phyloP scores from a whole-genome alignment of 192 early-diverging fungal genomes.

The Coemansia biformis region DNA sequence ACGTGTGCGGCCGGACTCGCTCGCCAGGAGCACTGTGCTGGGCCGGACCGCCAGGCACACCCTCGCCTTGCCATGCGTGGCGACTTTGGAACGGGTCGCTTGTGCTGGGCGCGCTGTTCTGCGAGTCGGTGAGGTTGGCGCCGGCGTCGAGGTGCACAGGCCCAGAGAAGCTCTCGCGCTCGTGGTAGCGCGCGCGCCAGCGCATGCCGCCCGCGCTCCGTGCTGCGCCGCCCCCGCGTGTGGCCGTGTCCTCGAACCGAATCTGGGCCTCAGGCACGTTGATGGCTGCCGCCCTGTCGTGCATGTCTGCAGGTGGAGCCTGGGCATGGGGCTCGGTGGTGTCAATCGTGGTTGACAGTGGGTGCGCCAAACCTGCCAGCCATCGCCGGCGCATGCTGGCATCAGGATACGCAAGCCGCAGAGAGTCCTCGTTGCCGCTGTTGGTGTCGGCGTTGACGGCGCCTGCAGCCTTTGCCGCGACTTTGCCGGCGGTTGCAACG shows the following conservation, averaged over 20 bases:
- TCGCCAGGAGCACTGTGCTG: too few species aligned
- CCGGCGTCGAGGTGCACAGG: slow-evolving; percentile 39
- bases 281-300: neutral
- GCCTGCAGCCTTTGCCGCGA: too few species aligned
- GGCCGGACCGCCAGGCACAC: too few species aligned
- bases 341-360: slow-evolving; percentile 24
- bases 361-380: slow-evolving; percentile 36
- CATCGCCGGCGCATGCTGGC: slow-evolving; percentile 19
- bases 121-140: slow-evolving; percentile 34
- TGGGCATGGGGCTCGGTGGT: slow-evolving; percentile 1
- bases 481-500: slow-evolving; percentile 9
- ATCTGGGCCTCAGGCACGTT: slow-evolving; percentile 6
- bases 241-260: slow-evolving; percentile 8
- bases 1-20: too few species aligned
- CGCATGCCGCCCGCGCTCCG: slow-evolving; percentile 3
- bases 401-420: slow-evolving; percentile 2
- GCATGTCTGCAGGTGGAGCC: too few species aligned
- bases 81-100: slow-evolving; percentile 28
- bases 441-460: too few species aligned
- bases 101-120: slow-evolving; percentile 13
- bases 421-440: slow-evolving; percentile 1
- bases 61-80: too few species aligned
- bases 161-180: slow-evolving; percentile 48
- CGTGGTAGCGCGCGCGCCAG: slow-evolving; percentile 5
- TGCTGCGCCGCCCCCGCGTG: slow-evolving; percentile 3